Conservation (phyloP, 768 basidiomycete genomes). For the Lactarius hengduanensis region DNA sequence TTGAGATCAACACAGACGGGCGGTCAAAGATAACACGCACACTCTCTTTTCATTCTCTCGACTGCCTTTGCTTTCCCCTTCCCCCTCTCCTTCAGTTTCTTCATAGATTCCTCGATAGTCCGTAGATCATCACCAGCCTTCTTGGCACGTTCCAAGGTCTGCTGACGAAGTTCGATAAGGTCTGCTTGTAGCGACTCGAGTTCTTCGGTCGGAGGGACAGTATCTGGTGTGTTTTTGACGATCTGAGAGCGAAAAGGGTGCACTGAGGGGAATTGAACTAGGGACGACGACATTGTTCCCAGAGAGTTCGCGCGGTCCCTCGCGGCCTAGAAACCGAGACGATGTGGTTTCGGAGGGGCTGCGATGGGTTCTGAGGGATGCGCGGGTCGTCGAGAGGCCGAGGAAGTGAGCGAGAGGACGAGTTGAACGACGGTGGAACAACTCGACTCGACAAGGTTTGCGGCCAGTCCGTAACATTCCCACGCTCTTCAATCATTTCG, state of each 20-base stretch:
- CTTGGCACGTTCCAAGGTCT: constrained; percentile 59
- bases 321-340: constrained; percentile 16
- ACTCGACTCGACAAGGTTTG: constrained; percentile 29
- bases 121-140: constrained; percentile 76
- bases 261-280: constrained; percentile 49
- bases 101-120: constrained; percentile 74
- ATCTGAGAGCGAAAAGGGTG: constrained; percentile 56
- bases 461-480: constrained; percentile 28
- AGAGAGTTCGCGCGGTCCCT: constrained; percentile 16
- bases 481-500: constrained; percentile 23
- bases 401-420: not conserved
- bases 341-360: constrained; percentile 5
- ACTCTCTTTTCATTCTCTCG: constrained; percentile 70
- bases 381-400: not conserved
- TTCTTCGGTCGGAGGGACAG: constrained; percentile 70
- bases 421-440: constrained; percentile 9
- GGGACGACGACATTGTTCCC: constrained; percentile 57
- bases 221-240: constrained; percentile 60
- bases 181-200: constrained; percentile 64
- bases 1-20: constrained; percentile 14
- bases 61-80: constrained; percentile 68
- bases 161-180: constrained; percentile 52
- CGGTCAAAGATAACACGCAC: constrained; percentile 50
- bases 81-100: constrained; percentile 72
- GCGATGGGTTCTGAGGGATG: not conserved